Base-by-base conservation (phyloP, 202 grass and related monocot genomes). In the Carex arenaria region DNA sequence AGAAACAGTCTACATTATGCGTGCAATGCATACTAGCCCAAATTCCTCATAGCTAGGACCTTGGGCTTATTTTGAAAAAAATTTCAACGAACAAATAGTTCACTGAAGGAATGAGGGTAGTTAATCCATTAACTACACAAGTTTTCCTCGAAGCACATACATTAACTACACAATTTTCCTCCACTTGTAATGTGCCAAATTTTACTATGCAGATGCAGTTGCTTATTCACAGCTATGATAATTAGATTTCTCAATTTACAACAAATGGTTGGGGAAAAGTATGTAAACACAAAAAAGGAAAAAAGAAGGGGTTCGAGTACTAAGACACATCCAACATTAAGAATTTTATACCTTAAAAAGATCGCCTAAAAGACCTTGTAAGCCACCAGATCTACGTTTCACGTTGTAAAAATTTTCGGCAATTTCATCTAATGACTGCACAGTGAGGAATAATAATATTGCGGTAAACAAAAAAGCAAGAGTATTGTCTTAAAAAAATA, bases 281-380 rank as follows among this genome's bases (percentile, higher is more conserved):
- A 47, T 72, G 42, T 72, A 72, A 23, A 72, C 26, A 13, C 1
- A 51, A 63, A 63, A 3, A 22, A n/a, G 19, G 3, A 51, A 19
- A 10, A 47, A 56, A 56, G 7, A 72, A 72, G 42, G n/a, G 38
- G 8, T 71, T 20, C 1, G 7, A 72, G 13, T 77, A 56, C 17
- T 36, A 4, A 52, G 5, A 17, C 17, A 57, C 6, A 30, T 34
- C 73, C 15, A 10, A 59, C 22, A 74, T 75, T 55, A 32, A 55
- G 45, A 30, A 59, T 19, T 32, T 64, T 43, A 73, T 87, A 98
- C 96, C 93, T 92, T 95, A 82, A 99, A 99, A 85, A 99, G 88
- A 62, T 98, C 96, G 43, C 91, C 88, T 28, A 99, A 95, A 87
- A 99, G 90, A 81, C 96, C 96, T 90, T 98, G 91, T 63, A 99